Evolutionary conservation across 2,329 filamentous ascomycete species (phyloP), one percentile per base, ranked within the genome.

Genomic region (Apiospora arundinis): DNA sequence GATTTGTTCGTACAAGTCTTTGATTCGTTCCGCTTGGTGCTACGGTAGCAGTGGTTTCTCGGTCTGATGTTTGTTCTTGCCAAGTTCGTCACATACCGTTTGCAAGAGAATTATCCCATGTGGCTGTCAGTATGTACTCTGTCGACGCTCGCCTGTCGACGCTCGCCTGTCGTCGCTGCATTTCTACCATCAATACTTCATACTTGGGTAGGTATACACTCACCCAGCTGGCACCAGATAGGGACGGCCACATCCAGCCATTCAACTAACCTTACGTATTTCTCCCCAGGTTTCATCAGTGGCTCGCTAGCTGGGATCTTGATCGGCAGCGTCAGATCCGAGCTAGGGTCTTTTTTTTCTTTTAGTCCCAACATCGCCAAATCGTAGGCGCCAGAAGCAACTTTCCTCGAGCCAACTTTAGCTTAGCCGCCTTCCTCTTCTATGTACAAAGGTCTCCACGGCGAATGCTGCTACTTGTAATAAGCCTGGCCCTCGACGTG

Each of bases 261-360:
- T 56, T 56, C 25, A 25, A 32, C 49, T 23, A 48, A n/a, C n/a
- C n/a, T n/a, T n/a, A n/a, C n/a, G n/a, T 56, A 21, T 56, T 32
- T 11, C 52, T 37, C 52, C 56, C 56, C 56, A 63, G 56, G 56
- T 63, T 63, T 63, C 56, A 63, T 63, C 56, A 40, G 32, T 40
- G 56, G 56, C 21, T 63, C 56, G 56, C 56, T 63, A 40, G 56
- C 56, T 40, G 56, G 56, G 56, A 63, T 40, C 32, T 63, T 8
- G 56, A 63, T 63, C 56, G 56, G 56, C 56, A 63, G n/a, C 21
- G 56, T 63, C 56, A 40, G 56, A 63, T 63, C 56, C 56, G 56
- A 63, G 56, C 56, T 63, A 63, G 32, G 28, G 21, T 63, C 56
- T 23, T n/a, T 16, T 63, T 12, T 18, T 21, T 9, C 3, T 3